Base-by-base conservation (phyloP, 805 yeast species). In the Yarrowia bubula region DNA sequence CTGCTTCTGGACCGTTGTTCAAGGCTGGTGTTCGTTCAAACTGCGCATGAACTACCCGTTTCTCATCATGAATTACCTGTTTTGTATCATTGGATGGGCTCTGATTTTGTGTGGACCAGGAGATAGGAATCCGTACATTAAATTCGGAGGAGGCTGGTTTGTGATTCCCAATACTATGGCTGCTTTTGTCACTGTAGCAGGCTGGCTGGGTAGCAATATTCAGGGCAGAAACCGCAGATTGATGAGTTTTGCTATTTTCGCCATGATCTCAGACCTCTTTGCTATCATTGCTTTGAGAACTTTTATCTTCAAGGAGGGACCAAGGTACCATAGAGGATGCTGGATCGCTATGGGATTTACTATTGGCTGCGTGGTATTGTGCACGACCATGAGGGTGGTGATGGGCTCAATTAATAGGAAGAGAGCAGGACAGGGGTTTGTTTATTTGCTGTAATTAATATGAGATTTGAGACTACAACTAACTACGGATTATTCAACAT, bases 81-180 rank as follows among this genome's bases (percentile, higher is more conserved):
- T 47, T 6, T 15, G n/a, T 2, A 47, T 47, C 28, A 47, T 47
- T 15, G 51, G 51, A n/a, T 47, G 51, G 51, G 51, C 51, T 2
- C 22, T 47, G 6, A 47, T 47, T 32, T 38, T 47, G 28, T 47
- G 51, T 9, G 32, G 15, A 15, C 51, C 51, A 3, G 22, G 51
- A 1, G 51, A 47, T 38, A 8, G 38, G 32, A 47, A 47, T 28
- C 51, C 39, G 4, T 47, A 38, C 28, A 47, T 47, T 22, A 47
- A 47, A 15, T 47, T 47, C 15, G 51, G 51, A 47, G 51, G 51
- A 32, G 51, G 51, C 18, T 47, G 51, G 51, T 47, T 47, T 32
- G 51, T 47, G 18, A 47, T 47, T 15, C 51, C 51, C 8, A 47
- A 47, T 22, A 47, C 51, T 8, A 47, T 47, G 51, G 37, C 51